These are phyloP conservation scores for Ophiostoma himal-ulmi DNA, from an alignment of 2,329 filamentous ascomycete genomes.

Conservation along the genomic window DNA sequence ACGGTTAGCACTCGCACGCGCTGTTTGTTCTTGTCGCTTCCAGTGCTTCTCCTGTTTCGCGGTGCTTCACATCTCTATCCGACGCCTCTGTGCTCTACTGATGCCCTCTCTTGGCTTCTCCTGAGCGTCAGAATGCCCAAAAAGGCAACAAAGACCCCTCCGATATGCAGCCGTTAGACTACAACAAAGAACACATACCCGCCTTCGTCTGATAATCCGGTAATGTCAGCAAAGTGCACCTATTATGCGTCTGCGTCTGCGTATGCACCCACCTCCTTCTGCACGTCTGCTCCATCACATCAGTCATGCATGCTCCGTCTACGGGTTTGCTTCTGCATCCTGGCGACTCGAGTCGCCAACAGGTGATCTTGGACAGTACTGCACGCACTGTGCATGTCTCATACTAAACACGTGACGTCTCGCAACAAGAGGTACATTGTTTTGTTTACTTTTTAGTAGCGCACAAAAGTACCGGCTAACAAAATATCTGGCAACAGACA, in stretches of 20 bases:
- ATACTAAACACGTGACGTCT: neutral
- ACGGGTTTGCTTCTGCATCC: neutral
- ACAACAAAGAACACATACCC: neutral
- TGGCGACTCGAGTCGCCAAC: neutral
- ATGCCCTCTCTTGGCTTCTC: neutral
- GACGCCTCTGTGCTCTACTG: neutral
- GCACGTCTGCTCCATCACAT: neutral
- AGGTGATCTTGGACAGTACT: slow-evolving; percentile 9
- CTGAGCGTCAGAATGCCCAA: neutral
- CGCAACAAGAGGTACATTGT: neutral
- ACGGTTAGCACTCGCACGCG: slow-evolving; percentile 2
- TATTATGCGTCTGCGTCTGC: neutral
- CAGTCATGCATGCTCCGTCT: neutral
- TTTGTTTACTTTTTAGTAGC: slow-evolving; percentile 12
- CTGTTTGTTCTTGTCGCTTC: slow-evolving; percentile 11
- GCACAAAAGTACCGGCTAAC: slow-evolving; percentile 6
- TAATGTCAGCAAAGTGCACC: neutral
- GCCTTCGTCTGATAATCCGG: neutral
- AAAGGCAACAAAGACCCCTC: neutral
- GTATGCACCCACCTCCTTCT: neutral
- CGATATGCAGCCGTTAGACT: too few species aligned
- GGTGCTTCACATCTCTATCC: neutral
- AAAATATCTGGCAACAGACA: neutral
- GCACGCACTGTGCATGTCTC: slow-evolving; percentile 9
- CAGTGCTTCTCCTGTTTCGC: neutral